Percentiles rank a stretch among this genome's conserved stretches.
Evolutionary conservation across 345 rosid genomes (phyloP).

Genomic region (Crucihimalaya himalaica): DNA sequence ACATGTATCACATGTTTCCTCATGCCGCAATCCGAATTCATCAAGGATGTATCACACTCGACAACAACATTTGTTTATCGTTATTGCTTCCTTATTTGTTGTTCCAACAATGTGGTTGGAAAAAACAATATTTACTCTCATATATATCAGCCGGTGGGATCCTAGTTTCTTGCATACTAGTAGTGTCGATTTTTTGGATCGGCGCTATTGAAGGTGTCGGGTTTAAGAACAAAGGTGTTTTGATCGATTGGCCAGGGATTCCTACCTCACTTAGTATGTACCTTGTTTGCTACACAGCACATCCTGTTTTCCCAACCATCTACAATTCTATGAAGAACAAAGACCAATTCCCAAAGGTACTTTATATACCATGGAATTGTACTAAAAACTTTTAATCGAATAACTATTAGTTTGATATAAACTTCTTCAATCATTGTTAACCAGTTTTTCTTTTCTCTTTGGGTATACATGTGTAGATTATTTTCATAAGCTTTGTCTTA

Average conservation of each 20-base stretch:
- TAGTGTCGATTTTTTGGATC: background rate
- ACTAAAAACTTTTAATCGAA: too few species aligned
- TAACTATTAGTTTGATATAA: too few species aligned
- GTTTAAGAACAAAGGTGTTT: conserved; percentile 10
- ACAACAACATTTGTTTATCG: background rate
- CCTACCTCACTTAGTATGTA: conserved; percentile 70
- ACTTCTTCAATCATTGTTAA: too few species aligned
- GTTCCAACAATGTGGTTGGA: conserved; percentile 14
- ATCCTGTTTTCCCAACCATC: conserved; percentile 75
- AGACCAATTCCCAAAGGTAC: conserved; percentile 54
- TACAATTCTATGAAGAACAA: conserved; percentile 70
- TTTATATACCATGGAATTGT: conserved; percentile 33
- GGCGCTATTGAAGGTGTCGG: conserved; percentile 5
- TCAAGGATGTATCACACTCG: background rate
- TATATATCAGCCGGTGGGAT: conserved; percentile 4
- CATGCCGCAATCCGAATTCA: background rate
- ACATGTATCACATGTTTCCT: conserved; percentile 18
- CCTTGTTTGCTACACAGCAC: conserved; percentile 81
- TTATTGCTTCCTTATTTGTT: background rate
- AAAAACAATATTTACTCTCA: background rate
- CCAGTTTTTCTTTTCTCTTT: too few species aligned
- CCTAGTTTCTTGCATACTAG: background rate
- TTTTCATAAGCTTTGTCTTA: conserved; percentile 7
- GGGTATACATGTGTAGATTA: background rate
- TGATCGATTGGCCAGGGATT: background rate